Base-by-base conservation (phyloP, 2,329 filamentous ascomycete genomes). In the Sphaerulina vaccinii region DNA sequence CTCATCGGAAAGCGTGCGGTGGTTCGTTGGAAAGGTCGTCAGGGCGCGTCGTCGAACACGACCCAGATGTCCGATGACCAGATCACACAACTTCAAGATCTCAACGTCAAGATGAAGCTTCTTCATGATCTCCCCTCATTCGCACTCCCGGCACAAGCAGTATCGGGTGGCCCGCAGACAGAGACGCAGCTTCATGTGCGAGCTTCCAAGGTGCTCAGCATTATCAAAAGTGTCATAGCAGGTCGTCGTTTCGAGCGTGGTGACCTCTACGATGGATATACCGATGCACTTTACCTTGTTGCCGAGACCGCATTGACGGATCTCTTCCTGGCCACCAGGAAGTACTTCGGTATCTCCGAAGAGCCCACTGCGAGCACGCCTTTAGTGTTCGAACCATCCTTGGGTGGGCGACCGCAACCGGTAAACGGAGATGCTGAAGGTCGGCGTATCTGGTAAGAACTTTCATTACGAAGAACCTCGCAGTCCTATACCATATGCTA, bases 201-300 rank as follows among this genome's bases (percentile, higher is more conserved):
- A 32, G 27, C 27, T 32, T 10, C 11, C 4, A 32, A 13, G 27
- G 27, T 10, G 3, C 3, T 32, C 4, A 13, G 10, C 10, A 11
- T 32, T 1, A 13, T 32, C 3, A 13, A 32, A 10, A 32, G 27
- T 32, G 8, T 32, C 27, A 18, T 46, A 10, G 18, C 23, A 37
- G 29, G 43, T 11, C 43, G 43, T 19, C 3, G 3, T n/a, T 24
- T 46, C 16, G 29, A 46, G 35, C 43, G 33, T 23, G 46, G 41
- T 18, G 19, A 19, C 37, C 22, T 22, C 22, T 24, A 49, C 19
- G 23, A 49, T n/a, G 5, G 7, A n/a, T 50, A 33, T 21, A 42
- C 6, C 29, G 21, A 24, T 18, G 23, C 9, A 6, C 39, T 42
- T 11, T 50, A 35, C 47, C 19, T 21, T n/a, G 24, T 16, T 21